Base-by-base conservation (phyloP, 306 rosid genomes). In the Rosa rugosa region DNA sequence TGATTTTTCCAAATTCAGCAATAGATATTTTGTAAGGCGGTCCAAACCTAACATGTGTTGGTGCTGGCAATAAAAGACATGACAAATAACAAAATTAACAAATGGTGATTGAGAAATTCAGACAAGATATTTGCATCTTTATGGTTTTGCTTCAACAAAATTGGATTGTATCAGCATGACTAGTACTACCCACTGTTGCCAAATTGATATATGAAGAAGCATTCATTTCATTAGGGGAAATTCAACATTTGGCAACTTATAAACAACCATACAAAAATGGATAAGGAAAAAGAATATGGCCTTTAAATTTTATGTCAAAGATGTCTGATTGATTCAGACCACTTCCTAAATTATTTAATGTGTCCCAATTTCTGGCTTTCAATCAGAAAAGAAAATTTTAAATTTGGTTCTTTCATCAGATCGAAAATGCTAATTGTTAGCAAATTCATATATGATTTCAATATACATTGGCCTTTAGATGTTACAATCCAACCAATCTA, bases 21-120 rank as follows among this genome's bases (percentile, higher is more conserved):
- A 34, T 17, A 78, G 68, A 40, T 62, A 51, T 16, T 62, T 17
- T 72, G 36, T 18, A 12, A 60, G 66, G 60, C 63, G 78, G 79
- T 44, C 75, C 60, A 65, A 65, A 53, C 69, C 41, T 41, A 78
- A 80, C 23, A 34, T 50, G 13, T 63, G 73, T 40, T 41, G 50
- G 16, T 36, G 34, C n/a, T 25, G n/a, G 8, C 13, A 13, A 42
- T 46, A 22, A 18, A 18, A 36, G 69, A 80, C 25, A 10, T 80
- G 83, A 73, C 83, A 11, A 27, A 42, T 25, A 27, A 6, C 79
- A 44, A 66, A 64, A 34, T 14, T 2, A 63, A 12, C 1, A 27
- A 16, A n/a, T 4, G 40, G n/a, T 42, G 47, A 65, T 27, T 8
- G 79, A 20, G 14, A 66, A 65, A 57, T 50, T 73, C 38, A 76